phyloP scores from a whole-genome alignment of 2,329 filamentous ascomycete genomes.

The Penicillium sp. region DNA sequence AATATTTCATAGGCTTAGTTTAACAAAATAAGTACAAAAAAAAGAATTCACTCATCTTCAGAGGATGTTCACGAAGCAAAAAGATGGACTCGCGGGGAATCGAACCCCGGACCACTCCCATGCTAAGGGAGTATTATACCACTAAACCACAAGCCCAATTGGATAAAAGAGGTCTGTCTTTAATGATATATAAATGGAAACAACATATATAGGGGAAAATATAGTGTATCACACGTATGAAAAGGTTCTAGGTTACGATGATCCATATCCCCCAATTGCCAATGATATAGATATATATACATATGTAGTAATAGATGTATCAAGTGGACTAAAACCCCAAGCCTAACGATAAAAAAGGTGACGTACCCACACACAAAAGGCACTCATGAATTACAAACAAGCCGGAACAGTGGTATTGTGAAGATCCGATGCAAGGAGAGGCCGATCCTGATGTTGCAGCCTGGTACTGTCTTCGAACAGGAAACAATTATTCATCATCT shows the following conservation, averaged over 20 bases:
- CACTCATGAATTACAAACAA: not conserved
- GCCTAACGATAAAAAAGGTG: too few species aligned
- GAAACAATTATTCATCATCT: not conserved
- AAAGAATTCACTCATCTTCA: too few species aligned
- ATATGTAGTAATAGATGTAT: not conserved
- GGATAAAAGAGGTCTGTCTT: not conserved
- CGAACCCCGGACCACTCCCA: conserved; percentile 50
- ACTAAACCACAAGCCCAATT: conserved; percentile 45
- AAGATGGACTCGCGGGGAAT: conserved; percentile 50
- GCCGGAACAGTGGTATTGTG: not conserved
- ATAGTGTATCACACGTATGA: too few species aligned
- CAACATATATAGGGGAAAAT: accelerated
- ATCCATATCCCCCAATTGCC: too few species aligned
- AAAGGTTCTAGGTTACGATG: not conserved
- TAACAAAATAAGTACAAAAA: too few species aligned
- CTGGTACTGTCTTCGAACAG: too few species aligned
- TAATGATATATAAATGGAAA: not conserved
- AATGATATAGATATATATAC: too few species aligned
- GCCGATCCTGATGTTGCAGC: not conserved
- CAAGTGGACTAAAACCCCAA: not conserved
- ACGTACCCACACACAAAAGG: not conserved
- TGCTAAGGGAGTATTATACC: conserved; percentile 51
- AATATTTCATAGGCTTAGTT: too few species aligned
- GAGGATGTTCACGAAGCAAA: not conserved
- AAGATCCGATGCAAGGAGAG: not conserved